Percentiles rank a stretch among this genome's conserved stretches.
Conservation (phyloP, 768 basidiomycete genomes). For the Hygrocybe coccinea region DNA sequence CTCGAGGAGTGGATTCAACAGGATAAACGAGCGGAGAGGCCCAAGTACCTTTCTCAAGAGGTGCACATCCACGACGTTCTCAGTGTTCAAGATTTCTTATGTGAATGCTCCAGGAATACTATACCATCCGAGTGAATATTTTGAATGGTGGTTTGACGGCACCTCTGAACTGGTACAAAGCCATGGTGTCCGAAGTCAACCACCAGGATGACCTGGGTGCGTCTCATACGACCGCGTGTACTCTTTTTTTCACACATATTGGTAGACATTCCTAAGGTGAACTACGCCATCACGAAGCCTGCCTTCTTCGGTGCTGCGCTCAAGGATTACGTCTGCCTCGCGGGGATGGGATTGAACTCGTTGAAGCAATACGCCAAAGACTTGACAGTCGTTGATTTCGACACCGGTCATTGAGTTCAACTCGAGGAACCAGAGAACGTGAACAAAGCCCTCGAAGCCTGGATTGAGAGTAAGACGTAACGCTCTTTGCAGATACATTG, state of each 20-base stretch:
- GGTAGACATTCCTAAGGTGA: conserved; percentile 14
- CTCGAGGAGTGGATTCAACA: conserved; percentile 32
- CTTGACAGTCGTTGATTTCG: conserved; percentile 31
- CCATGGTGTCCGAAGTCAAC: conserved; percentile 20
- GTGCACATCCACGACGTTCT: conserved; percentile 15
- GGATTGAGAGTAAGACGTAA: conserved; percentile 15
- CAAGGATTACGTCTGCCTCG: conserved; percentile 28
- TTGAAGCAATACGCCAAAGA: conserved; percentile 13
- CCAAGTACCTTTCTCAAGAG: conserved; percentile 30
- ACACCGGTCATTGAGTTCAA: conserved; percentile 40
- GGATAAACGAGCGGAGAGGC: conserved; percentile 24
- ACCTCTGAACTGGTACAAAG: conserved; percentile 35
- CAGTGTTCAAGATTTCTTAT: conserved; percentile 6
- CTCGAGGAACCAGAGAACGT: conserved; percentile 30
- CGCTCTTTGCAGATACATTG: background rate
- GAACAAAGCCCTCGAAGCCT: conserved; percentile 24
- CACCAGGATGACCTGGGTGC: conserved; percentile 31
- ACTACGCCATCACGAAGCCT: conserved; percentile 28
- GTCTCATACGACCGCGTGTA: too few relatives aligned
- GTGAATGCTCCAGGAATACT: conserved; percentile 22
- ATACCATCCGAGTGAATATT: conserved; percentile 15
- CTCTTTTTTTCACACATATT: too few relatives aligned
- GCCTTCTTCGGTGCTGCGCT: conserved; percentile 32
- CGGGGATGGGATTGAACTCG: conserved; percentile 10
- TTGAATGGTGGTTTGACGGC: conserved; percentile 26